phyloP scores from a whole-genome alignment of 441 rosid genomes.

The Raphanus hybrid region DNA sequence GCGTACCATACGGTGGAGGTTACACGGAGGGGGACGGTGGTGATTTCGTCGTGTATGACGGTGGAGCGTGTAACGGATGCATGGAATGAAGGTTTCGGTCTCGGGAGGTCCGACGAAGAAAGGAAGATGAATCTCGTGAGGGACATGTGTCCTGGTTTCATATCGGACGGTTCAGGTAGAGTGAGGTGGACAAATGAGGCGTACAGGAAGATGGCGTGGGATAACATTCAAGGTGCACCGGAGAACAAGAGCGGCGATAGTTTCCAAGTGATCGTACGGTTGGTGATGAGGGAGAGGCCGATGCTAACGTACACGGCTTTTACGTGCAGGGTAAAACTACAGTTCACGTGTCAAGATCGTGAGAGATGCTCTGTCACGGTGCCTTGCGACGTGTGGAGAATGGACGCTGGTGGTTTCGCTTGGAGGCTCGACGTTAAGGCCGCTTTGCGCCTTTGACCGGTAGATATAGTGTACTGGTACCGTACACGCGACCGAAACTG shows the following conservation, averaged over 20 bases:
- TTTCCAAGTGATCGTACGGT: conserved; percentile 49
- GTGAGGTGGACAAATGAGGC: conserved; percentile 82
- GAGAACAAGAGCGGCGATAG: not conserved
- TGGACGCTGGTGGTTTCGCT: conserved; percentile 72
- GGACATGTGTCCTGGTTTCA: conserved; percentile 80
- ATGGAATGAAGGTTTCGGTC: conserved; percentile 56
- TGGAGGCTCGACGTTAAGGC: conserved; percentile 90
- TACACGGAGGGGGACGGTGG: conserved; percentile 32
- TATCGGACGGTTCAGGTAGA: conserved; percentile 65
- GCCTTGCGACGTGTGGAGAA: conserved; percentile 89
- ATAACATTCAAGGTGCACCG: conserved; percentile 23
- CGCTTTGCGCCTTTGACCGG: conserved; percentile 39
- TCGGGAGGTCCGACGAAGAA: conserved; percentile 69
- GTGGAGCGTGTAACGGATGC: conserved; percentile 77
- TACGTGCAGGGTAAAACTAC: conserved; percentile 74
- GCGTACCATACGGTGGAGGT: conserved; percentile 7
- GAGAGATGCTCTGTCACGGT: conserved; percentile 53
- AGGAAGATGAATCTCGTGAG: conserved; percentile 53
- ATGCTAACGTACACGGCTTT: conserved; percentile 49
- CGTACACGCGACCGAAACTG: no score
- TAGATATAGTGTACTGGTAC: no score
- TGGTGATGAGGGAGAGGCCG: conserved; percentile 59
- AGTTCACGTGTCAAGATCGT: conserved; percentile 47
- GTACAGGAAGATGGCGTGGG: conserved; percentile 60
- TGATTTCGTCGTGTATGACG: conserved; percentile 61